phyloP scores from a whole-genome alignment of 331 rosid genomes.

The Cydonia oblonga region DNA sequence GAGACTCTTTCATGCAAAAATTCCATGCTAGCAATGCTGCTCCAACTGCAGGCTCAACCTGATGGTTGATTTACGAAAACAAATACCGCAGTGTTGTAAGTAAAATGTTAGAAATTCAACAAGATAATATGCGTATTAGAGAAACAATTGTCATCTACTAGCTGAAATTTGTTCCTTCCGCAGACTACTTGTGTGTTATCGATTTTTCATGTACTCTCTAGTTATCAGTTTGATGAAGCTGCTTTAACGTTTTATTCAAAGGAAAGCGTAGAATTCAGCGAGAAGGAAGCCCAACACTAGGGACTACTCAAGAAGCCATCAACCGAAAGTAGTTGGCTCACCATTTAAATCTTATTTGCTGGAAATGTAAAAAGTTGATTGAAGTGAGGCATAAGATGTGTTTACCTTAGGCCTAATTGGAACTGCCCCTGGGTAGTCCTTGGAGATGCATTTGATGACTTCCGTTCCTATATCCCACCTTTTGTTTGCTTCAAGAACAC shows the following conservation, averaged over 20 bases:
- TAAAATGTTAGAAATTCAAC: not conserved
- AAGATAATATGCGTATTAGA: too few relatives aligned
- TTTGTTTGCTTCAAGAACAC: conserved; percentile 81
- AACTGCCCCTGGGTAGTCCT: conserved; percentile 52
- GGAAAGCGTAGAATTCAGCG: not conserved
- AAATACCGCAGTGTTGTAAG: not conserved
- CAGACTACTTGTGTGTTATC: not conserved
- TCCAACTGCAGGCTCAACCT: conserved; percentile 98
- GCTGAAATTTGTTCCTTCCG: not conserved
- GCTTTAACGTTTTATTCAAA: not conserved
- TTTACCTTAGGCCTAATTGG: conserved; percentile 79
- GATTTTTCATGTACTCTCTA: not conserved
- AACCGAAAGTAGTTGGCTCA: not conserved
- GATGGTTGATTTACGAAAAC: conserved; percentile 18
- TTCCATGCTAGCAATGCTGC: conserved; percentile 94
- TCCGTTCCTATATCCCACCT: conserved; percentile 84
- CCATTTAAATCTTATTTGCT: not conserved
- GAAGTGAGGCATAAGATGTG: not conserved
- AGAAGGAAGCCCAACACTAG: not conserved
- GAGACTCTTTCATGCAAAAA: conserved; percentile 58
- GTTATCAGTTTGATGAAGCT: not conserved
- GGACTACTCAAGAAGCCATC: not conserved
- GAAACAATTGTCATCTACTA: too few relatives aligned
- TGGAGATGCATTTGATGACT: conserved; percentile 55
- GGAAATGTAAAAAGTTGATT: not conserved